These are phyloP conservation scores for Pistacia atlantica DNA, from an alignment of 345 rosid genomes.

Conservation along the genomic window DNA sequence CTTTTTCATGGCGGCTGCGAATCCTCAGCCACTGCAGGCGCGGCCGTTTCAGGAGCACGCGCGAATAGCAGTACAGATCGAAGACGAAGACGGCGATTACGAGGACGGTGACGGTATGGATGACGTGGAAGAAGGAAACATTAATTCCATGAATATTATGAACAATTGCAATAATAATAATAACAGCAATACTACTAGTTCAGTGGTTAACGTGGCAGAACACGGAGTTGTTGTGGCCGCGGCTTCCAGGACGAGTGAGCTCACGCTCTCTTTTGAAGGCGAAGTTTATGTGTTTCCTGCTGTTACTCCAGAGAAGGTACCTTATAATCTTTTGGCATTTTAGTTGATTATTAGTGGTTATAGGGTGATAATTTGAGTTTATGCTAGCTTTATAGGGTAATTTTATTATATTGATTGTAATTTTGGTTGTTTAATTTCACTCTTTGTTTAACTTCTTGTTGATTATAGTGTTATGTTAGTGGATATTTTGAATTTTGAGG, in stretches of 20 bases:
- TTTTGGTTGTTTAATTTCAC: neutral
- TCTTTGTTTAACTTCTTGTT: neutral
- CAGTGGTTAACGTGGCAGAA: slow-evolving; percentile 34
- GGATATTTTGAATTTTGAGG: neutral
- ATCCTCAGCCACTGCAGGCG: slow-evolving; percentile 56
- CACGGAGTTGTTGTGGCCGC: slow-evolving; percentile 33
- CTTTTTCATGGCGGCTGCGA: slow-evolving; percentile 48
- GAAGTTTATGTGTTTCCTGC: slow-evolving; percentile 75
- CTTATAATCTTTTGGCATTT: neutral
- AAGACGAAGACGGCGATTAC: slow-evolving; percentile 47
- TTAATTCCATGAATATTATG: slow-evolving; percentile 40
- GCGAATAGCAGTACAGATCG: slow-evolving; percentile 37
- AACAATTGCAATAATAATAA: neutral
- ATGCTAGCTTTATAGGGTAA: neutral
- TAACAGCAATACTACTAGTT: slow-evolving; percentile 7
- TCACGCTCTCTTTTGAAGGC: slow-evolving; percentile 75
- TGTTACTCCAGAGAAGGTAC: slow-evolving; percentile 64
- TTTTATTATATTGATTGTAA: too few species aligned
- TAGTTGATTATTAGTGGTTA: neutral
- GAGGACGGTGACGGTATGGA: slow-evolving; percentile 52
- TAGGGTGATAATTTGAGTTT: neutral
- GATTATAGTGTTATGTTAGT: neutral
- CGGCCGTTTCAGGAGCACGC: slow-evolving; percentile 45
- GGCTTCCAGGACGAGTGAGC: slow-evolving; percentile 65
- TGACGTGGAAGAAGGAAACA: slow-evolving; percentile 39